phyloP scores from a whole-genome alignment of 2,329 filamentous ascomycete genomes.

The Trichoderma pleuroti region DNA sequence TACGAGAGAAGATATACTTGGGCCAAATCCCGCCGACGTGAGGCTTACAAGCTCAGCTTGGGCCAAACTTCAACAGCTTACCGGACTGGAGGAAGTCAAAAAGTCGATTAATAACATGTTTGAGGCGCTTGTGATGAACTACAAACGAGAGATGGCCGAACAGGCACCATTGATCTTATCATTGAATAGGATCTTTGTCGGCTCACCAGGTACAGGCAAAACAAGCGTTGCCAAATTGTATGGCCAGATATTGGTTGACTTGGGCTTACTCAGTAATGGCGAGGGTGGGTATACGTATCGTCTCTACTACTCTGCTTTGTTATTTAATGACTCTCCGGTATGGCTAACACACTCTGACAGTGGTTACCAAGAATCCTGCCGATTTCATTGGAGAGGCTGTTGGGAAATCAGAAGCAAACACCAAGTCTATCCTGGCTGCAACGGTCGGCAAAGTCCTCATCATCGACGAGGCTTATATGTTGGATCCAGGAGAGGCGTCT shows the following conservation, averaged over 20 bases:
- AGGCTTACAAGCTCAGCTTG: background rate
- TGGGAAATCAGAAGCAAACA: constrained; percentile 67
- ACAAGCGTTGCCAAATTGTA: constrained; percentile 70
- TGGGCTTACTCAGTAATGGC: constrained; percentile 59
- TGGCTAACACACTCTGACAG: constrained; percentile 32
- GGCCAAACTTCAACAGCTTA: background rate
- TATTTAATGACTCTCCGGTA: background rate
- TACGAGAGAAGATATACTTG: background rate
- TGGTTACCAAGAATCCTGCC: constrained; percentile 53
- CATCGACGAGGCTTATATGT: constrained; percentile 64
- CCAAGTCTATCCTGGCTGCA: constrained; percentile 53
- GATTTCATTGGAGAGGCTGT: constrained; percentile 66
- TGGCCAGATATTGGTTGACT: constrained; percentile 70
- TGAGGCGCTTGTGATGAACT: background rate
- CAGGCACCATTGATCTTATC: constrained; percentile 42
- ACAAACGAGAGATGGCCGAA: background rate
- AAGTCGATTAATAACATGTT: background rate
- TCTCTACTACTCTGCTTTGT: background rate
- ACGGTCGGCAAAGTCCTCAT: constrained; percentile 65
- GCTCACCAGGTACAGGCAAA: constrained; percentile 66
- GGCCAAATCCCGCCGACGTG: background rate
- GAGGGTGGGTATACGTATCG: background rate
- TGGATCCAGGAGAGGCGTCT: background rate
- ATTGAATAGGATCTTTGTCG: constrained; percentile 66
- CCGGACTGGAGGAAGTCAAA: background rate